Conservation (phyloP, 352 stramenopile species). For the Phytopythium chamaehyphon region DNA sequence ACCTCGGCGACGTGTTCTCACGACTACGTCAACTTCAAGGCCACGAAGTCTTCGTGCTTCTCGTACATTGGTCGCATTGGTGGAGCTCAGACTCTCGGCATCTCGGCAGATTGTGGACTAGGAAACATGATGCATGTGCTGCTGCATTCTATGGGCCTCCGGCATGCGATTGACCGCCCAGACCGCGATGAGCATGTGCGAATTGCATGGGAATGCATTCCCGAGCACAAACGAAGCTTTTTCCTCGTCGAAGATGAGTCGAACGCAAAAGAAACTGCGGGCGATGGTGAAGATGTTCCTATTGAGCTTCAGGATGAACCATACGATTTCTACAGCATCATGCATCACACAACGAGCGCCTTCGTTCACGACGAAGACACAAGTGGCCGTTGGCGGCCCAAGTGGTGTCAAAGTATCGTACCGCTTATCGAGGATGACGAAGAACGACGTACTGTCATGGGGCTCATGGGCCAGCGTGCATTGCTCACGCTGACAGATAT, state of each 20-base stretch:
- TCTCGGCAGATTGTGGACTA: conserved; percentile 62
- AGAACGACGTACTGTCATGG: conserved; percentile 52
- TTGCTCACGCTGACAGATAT: conserved; percentile 66
- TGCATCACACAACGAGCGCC: conserved; percentile 69
- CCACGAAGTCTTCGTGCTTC: conserved; percentile 59
- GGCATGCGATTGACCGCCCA: conserved; percentile 62
- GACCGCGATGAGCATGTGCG: conserved; percentile 75
- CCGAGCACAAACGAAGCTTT: conserved; percentile 52
- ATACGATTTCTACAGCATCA: conserved; percentile 86
- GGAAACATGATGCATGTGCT: conserved; percentile 83
- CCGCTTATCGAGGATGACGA: conserved; percentile 46
- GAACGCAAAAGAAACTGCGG: conserved; percentile 5
- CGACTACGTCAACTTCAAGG: conserved; percentile 60
- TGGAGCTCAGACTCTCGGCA: conserved; percentile 48
- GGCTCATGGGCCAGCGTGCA: conserved; percentile 71
- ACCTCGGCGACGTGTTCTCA: conserved; percentile 38
- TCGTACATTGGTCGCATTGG: conserved; percentile 79
- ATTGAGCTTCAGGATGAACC: conserved; percentile 20
- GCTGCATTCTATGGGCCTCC: conserved; percentile 65
- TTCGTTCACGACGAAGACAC: conserved; percentile 46
- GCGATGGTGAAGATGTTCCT: neutral
- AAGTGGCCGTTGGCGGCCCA: conserved; percentile 8
- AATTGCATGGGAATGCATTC: conserved; percentile 79
- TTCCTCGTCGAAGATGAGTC: conserved; percentile 60
- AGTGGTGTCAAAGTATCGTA: conserved; percentile 68